Base-by-base conservation (phyloP, 139 green algal species). In the Picochlorum sp. region DNA sequence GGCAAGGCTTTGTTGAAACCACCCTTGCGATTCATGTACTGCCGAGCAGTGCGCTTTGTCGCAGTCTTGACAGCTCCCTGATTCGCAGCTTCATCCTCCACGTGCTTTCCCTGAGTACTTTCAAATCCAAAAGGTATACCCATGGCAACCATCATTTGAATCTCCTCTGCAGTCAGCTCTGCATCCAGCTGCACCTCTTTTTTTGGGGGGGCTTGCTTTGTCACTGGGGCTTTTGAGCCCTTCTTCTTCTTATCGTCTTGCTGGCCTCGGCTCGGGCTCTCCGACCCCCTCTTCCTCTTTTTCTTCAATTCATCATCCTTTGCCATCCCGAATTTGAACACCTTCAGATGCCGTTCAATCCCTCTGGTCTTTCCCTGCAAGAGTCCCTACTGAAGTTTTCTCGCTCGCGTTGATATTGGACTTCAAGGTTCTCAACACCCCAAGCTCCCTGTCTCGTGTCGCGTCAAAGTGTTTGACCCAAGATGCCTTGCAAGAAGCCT, bases 21-120 rank as follows among this genome's bases (percentile, higher is more conserved):
- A 6, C 89, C 90, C 70, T 73, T 73, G 4, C 90, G 64, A 76
- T 97, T 97, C 90, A 97, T 97, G 75, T 90, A 97, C 79, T 97
- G 90, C 30, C 90, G 67, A 1, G 83, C 89, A 6, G 72, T 65
- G 0, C 90, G 79, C 37, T 69, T 91, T 41, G 79, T 82, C 66
- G 87, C 90, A 21, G 81, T 71, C 47, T 88, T 83, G 14, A 88
- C 67, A 10, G 68, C 84, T 0, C 83, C 81, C 13, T 65, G 63
- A 65, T 92, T 92, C n/a, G 73, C 63, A 2, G 58, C 49, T 1
- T 81, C 72, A 52, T 96, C 89, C 2, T 91, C 80, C 10, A 92
- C 72, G 30, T 93, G 62, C 76, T 85, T 88, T 16, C 83, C 86
- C 28, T 86, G 66, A 1, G 86, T 92, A 34, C 69, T 86, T 68